Percentiles rank a stretch among this genome's conserved stretches.
Evolutionary conservation across 495 filamentous ascomycete genomes (phyloP).

Genomic region (Penicillium simplicissimum): DNA sequence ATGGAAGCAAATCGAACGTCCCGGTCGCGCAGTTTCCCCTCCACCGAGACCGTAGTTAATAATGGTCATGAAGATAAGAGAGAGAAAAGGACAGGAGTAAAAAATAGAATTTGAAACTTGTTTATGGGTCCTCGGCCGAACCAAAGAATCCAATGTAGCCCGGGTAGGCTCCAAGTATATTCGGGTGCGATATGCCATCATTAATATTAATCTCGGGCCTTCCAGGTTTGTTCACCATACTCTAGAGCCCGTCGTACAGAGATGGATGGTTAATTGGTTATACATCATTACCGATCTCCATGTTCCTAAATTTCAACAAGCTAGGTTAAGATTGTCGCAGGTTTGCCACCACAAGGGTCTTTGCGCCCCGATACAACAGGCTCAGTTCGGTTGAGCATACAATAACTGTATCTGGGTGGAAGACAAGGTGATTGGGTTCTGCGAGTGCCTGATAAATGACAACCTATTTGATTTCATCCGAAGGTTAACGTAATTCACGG

Average conservation of each 20-base stretch:
- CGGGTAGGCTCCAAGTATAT: not conserved
- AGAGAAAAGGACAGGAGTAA: not conserved
- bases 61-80: not conserved
- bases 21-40: not conserved
- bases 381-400: slow-evolving; percentile 1
- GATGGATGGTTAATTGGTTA: no score
- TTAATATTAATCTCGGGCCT: no score
- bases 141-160: not conserved
- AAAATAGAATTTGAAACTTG: not conserved
- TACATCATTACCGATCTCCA: not conserved
- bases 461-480: not conserved
- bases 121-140: not conserved
- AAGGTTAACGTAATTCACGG: no score
- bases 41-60: not conserved
- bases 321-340: not conserved
- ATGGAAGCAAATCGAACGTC: not conserved
- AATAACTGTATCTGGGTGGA: not conserved
- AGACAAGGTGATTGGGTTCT: not conserved
- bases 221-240: not conserved
- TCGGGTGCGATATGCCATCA: not conserved
- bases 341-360: slow-evolving; percentile 1
- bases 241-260: not conserved
- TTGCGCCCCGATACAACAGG: not conserved
- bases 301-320: not conserved
- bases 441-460: not conserved